Percentiles rank a stretch among this genome's conserved stretches.
Conservation (phyloP, 2,329 filamentous ascomycete species). For the Fusarium sarcochroum region DNA sequence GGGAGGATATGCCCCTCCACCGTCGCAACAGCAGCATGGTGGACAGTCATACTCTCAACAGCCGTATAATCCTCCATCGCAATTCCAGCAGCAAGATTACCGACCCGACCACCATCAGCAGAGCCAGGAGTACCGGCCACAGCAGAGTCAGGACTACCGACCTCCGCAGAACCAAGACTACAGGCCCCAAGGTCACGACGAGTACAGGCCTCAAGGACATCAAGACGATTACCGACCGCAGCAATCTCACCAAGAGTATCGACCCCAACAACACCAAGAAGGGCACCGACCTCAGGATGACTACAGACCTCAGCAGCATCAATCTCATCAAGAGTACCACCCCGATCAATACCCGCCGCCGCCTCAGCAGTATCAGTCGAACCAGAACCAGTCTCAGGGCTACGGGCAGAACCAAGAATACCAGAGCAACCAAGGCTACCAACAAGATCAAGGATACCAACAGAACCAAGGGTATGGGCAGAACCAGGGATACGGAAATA, state of each 20-base stretch:
- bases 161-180: slow-evolving; percentile 16
- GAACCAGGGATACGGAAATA: slow-evolving; percentile 21
- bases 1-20: slow-evolving; percentile 33
- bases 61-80: slow-evolving; percentile 44
- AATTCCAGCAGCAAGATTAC: slow-evolving; percentile 41
- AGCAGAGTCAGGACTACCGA: slow-evolving; percentile 16
- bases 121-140: slow-evolving; percentile 24
- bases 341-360: slow-evolving; percentile 40
- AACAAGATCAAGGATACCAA: slow-evolving; percentile 11
- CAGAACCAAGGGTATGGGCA: slow-evolving; percentile 38
- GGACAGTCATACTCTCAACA: slow-evolving; percentile 46
- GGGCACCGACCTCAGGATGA: slow-evolving; percentile 25
- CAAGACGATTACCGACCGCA: slow-evolving; percentile 19
- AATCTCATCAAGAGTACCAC: slow-evolving; percentile 39
- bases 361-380: slow-evolving; percentile 20
- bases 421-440: slow-evolving; percentile 16
- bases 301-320: slow-evolving; percentile 34
- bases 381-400: slow-evolving; percentile 36
- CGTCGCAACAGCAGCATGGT: slow-evolving; percentile 23
- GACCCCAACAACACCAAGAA: slow-evolving; percentile 20
- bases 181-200: slow-evolving; percentile 6
- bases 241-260: slow-evolving; percentile 21
- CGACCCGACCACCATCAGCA: slow-evolving; percentile 38
- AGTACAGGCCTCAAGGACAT: slow-evolving; percentile 16
- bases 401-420: slow-evolving; percentile 42